Evolutionary conservation across 2,329 filamentous ascomycete genomes (phyloP).

Genomic region (Acephala macrosclerotiorum): DNA sequence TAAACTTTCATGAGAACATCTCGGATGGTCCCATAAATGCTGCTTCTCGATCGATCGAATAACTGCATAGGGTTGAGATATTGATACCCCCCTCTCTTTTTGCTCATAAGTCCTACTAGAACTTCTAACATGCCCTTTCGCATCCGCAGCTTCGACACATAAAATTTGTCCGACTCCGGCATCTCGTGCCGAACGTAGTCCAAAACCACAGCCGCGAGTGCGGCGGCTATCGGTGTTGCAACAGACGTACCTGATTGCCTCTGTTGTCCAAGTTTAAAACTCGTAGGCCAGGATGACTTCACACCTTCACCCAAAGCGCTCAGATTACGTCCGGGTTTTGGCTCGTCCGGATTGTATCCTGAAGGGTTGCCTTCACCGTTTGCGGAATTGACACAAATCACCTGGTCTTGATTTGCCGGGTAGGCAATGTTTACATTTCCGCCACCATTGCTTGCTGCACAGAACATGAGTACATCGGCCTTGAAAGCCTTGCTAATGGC

Average conservation of each 20-base stretch:
- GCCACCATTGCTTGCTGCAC: not conserved
- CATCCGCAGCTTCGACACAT: too few relatives aligned
- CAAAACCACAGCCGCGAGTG: not conserved
- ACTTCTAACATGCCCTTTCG: too few relatives aligned
- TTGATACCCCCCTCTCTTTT: too few relatives aligned
- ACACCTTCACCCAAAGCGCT: not conserved
- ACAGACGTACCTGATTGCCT: not conserved
- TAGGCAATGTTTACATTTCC: not conserved
- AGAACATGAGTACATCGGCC: not conserved
- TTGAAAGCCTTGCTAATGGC: not conserved
- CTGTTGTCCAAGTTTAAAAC: not conserved
- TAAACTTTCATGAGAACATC: too few relatives aligned
- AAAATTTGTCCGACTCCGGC: too few relatives aligned
- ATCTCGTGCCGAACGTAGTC: not conserved
- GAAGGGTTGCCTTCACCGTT: not conserved
- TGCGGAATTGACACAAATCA: not conserved
- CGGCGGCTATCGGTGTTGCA: not conserved
- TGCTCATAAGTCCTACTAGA: too few relatives aligned
- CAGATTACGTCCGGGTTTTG: not conserved
- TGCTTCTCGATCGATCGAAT: too few relatives aligned
- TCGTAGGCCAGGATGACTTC: not conserved
- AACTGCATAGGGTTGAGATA: too few relatives aligned
- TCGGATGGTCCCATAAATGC: too few relatives aligned
- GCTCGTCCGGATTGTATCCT: not conserved
- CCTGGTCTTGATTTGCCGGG: not conserved